Evolutionary conservation across 2,329 filamentous ascomycete species (phyloP).

Genomic region (Colletotrichum chlorophyti): DNA sequence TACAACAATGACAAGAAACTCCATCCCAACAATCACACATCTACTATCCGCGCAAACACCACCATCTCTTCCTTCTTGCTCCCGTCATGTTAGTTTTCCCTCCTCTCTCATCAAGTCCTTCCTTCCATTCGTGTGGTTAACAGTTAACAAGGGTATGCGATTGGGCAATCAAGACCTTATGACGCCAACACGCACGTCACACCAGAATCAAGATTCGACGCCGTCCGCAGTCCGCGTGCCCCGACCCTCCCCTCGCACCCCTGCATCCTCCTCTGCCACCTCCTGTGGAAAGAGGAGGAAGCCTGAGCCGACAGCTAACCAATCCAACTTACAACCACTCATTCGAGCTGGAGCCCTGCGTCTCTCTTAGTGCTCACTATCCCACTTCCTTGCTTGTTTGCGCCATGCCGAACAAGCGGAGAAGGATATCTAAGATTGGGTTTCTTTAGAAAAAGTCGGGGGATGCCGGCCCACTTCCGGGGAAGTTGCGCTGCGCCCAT

Average conservation of each 20-base stretch:
- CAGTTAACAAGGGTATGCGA: constrained; percentile 19
- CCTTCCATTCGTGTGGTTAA: constrained; percentile 14
- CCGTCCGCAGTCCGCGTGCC: neutral
- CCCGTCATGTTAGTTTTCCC: neutral
- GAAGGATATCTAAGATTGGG: no score
- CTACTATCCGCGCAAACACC: no score
- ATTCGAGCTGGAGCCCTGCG: no score
- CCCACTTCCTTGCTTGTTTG: no score
- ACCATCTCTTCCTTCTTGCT: neutral
- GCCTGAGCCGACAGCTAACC: no score
- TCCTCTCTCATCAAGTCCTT: neutral
- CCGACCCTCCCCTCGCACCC: no score
- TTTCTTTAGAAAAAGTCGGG: neutral
- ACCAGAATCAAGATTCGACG: constrained; percentile 28
- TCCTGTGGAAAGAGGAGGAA: neutral
- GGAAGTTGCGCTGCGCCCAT: neutral
- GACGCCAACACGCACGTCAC: constrained; percentile 30
- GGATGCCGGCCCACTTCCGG: neutral
- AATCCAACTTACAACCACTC: no score
- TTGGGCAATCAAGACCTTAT: constrained; percentile 29
- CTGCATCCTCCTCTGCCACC: no score
- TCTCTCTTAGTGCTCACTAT: no score
- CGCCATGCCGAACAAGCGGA: no score
- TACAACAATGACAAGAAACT: neutral
- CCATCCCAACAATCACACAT: no score